Conservation (phyloP, 139 green algal species). For the Asterochloris sp. region DNA sequence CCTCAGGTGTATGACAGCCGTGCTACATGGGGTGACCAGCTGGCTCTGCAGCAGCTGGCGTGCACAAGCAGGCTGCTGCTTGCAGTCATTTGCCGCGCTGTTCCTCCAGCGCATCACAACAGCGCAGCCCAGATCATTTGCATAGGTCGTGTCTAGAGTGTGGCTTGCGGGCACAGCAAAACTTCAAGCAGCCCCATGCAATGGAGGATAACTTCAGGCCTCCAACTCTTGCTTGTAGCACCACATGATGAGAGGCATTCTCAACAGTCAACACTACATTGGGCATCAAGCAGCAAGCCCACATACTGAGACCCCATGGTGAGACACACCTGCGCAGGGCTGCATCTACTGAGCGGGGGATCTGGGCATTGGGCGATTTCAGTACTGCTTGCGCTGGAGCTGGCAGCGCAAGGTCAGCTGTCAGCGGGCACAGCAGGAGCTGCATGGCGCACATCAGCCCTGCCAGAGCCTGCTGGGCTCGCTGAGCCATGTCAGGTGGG, state of each 20-base stretch:
- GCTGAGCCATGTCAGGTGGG: not conserved
- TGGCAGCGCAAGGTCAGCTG: not conserved
- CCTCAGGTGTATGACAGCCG: not conserved
- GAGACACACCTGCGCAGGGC: not conserved
- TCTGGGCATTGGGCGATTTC: conserved; percentile 60
- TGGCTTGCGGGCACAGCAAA: not conserved
- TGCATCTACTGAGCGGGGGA: conserved; percentile 39
- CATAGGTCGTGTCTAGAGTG: too few relatives aligned
- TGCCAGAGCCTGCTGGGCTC: not conserved
- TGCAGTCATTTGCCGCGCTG: too few relatives aligned
- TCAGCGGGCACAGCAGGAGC: not conserved
- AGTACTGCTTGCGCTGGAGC: conserved; percentile 58
- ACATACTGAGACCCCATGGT: not conserved
- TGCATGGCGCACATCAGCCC: conserved; percentile 20
- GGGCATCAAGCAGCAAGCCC: not conserved
- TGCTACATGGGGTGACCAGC: not conserved
- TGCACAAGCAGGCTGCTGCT: too few relatives aligned
- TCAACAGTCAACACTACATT: not conserved
- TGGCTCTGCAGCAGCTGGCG: not conserved
- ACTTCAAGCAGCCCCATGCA: not conserved
- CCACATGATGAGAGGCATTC: not conserved
- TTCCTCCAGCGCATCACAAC: too few relatives aligned
- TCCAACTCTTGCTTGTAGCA: not conserved
- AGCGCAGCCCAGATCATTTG: too few relatives aligned
- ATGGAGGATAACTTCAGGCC: not conserved